Evolutionary conservation across 306 rosid genomes (phyloP).

Genomic region (Dalbergia cochinchinensis): DNA sequence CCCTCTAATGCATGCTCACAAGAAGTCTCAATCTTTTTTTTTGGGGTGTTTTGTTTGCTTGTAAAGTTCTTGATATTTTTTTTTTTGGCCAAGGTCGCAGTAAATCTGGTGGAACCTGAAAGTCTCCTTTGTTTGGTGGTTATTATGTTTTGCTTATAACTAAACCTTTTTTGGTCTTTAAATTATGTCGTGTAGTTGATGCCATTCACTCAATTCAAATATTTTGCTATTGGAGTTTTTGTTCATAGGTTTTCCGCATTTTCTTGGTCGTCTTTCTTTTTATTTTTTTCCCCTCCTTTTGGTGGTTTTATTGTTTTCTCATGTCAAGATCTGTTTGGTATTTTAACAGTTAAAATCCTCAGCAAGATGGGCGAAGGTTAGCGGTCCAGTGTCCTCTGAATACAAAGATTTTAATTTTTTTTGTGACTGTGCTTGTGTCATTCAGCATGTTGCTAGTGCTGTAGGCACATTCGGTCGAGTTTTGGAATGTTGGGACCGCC

Average conservation of each 20-base stretch:
- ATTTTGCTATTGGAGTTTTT: background rate
- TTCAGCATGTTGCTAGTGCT: conserved; percentile 97
- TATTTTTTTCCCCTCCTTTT: background rate
- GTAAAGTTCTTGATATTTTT: too few species aligned
- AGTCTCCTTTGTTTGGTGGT: background rate
- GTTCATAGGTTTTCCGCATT: background rate
- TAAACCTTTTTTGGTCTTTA: background rate
- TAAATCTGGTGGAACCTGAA: background rate
- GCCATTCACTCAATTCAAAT: background rate
- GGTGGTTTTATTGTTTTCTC: conserved; percentile 4
- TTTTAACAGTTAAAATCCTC: conserved; percentile 86
- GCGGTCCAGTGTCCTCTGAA: conserved; percentile 90
- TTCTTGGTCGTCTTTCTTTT: background rate
- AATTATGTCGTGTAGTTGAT: background rate
- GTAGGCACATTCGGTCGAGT: conserved; percentile 99
- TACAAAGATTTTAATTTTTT: conserved; percentile 76
- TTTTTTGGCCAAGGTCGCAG: too few species aligned
- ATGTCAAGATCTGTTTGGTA: background rate
- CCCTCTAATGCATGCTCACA: background rate
- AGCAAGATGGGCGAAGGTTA: conserved; percentile 99
- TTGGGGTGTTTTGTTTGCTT: background rate
- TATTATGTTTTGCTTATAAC: background rate
- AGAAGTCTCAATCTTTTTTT: background rate
- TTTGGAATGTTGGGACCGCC: conserved; percentile 99
- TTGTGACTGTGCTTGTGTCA: conserved; percentile 84